phyloP scores from a whole-genome alignment of 108 stramenopile genomes.

The Nitzschia putrida region DNA sequence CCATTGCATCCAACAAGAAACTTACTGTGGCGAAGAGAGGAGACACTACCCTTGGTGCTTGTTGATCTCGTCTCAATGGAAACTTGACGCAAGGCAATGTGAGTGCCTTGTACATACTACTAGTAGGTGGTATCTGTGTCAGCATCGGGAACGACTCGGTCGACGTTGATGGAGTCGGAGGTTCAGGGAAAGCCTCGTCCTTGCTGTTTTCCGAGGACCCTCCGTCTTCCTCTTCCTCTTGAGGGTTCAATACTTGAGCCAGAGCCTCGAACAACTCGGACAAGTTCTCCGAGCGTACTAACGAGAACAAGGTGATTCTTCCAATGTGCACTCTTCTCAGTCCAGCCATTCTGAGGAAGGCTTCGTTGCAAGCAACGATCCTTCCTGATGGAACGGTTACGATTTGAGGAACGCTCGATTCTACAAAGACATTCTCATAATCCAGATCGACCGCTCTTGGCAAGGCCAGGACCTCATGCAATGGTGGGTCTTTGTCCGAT shows the following conservation, averaged over 20 bases:
- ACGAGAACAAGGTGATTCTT: conserved; percentile 76
- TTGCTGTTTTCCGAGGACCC: conserved; percentile 9
- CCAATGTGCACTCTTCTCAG: conserved; percentile 51
- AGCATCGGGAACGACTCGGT: no score
- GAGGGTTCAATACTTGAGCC: no score
- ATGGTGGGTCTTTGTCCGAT: background rate
- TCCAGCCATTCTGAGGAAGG: conserved; percentile 68
- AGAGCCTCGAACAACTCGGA: conserved; percentile 80
- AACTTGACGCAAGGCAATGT: conserved; percentile 55
- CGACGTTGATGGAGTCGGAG: no score
- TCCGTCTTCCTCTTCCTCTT: no score
- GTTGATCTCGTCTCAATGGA: conserved; percentile 24
- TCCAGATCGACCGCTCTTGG: no score
- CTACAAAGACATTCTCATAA: conserved; percentile 76
- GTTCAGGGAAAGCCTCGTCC: no score
- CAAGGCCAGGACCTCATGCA: conserved; percentile 60
- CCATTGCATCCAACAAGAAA: no score
- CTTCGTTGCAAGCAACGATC: conserved; percentile 78
- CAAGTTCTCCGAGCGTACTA: conserved; percentile 66
- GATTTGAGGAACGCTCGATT: conserved; percentile 81
- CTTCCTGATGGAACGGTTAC: conserved; percentile 77
- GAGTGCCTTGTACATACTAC: conserved; percentile 38
- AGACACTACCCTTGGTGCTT: background rate
- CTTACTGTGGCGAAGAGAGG: background rate
- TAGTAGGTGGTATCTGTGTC: no score